Conservation (phyloP, 1,284 basidiomycete species). For the Trichosporon sp. region DNA sequence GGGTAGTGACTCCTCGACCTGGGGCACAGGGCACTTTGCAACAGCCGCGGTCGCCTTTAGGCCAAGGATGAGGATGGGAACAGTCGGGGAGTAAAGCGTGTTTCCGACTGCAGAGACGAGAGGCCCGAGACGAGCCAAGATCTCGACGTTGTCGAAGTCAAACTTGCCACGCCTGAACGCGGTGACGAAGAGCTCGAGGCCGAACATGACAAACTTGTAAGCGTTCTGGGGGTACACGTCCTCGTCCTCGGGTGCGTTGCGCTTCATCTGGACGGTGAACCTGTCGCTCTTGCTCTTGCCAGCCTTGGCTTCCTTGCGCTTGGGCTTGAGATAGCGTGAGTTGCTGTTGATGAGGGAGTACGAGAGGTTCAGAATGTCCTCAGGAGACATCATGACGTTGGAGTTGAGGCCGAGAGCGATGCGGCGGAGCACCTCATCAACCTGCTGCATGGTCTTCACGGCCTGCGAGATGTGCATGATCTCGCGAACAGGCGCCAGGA, state of each 20-base stretch:
- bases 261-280: slow-evolving; percentile 72
- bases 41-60: slow-evolving; percentile 78
- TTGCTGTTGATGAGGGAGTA: slow-evolving; percentile 89
- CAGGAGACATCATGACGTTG: slow-evolving; percentile 67
- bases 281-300: slow-evolving; percentile 54
- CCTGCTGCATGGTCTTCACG: slow-evolving; percentile 72
- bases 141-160: slow-evolving; percentile 68
- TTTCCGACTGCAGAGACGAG: slow-evolving; percentile 87
- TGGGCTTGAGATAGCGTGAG: slow-evolving; percentile 61
- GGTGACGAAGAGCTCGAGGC: slow-evolving; percentile 85
- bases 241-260: slow-evolving; percentile 57
- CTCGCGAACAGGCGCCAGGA: slow-evolving; percentile 75
- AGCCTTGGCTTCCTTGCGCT: slow-evolving; percentile 39
- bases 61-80: slow-evolving; percentile 71
- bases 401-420: slow-evolving; percentile 79
- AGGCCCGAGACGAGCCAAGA: slow-evolving; percentile 75
- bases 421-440: slow-evolving; percentile 82
- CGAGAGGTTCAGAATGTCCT: slow-evolving; percentile 75
- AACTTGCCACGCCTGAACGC: slow-evolving; percentile 81
- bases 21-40: slow-evolving; percentile 75
- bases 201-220: slow-evolving; percentile 81
- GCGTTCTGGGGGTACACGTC: slow-evolving; percentile 78
- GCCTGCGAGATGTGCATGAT: slow-evolving; percentile 84
- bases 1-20: slow-evolving; percentile 71
- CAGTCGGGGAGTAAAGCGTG: slow-evolving; percentile 79